Evolutionary conservation across 805 yeast species (phyloP), one percentile per base, ranked within the genome.

Genomic region (Wickerhamomyces bovis): DNA sequence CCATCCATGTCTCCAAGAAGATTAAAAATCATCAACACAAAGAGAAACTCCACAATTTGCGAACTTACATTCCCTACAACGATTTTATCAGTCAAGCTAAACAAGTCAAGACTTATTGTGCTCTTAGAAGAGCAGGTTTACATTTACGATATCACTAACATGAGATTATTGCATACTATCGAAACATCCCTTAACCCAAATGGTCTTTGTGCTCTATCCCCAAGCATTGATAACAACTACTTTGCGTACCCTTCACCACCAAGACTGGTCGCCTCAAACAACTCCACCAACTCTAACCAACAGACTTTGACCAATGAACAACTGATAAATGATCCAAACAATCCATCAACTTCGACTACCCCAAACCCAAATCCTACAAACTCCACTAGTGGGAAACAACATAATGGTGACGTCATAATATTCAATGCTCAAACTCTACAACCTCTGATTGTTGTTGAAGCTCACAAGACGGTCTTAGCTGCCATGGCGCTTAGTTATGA

Each of bases 171-270:
- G 38, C 81, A 78, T 55, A 76, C 75, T 2, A 73, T 77, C 30
- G 81, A 78, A 48, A 71, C 74, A 0, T 58, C 66, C 41, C 60
- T 77, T 2, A 77, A 70, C 47, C 69, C 75, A 10, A 69, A 67
- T 49, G 88, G 90, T 0, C 61, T 85, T 22, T 73, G 85, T 45
- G 79, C 89, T 0, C 62, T 85, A 28, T 80, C 89, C 0, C 75
- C 81, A 4, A 70, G 68, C 12, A 58, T 64, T 2, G 78, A 77
- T 3, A 68, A 71, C 53, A 77, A 78, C 47, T 79, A 70, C 46
- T 65, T 85, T 50, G 89, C 86, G 0, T 85, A 85, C 57, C 90
- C 92, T 0, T 81, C 88, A 3, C 89, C 90, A 0, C 89, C 88
- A 16, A 81, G 78, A 54, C 69, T 75, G 6, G 53, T 62, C 2